Conservation (phyloP, 768 basidiomycete species). For the Amanita exitialis region DNA sequence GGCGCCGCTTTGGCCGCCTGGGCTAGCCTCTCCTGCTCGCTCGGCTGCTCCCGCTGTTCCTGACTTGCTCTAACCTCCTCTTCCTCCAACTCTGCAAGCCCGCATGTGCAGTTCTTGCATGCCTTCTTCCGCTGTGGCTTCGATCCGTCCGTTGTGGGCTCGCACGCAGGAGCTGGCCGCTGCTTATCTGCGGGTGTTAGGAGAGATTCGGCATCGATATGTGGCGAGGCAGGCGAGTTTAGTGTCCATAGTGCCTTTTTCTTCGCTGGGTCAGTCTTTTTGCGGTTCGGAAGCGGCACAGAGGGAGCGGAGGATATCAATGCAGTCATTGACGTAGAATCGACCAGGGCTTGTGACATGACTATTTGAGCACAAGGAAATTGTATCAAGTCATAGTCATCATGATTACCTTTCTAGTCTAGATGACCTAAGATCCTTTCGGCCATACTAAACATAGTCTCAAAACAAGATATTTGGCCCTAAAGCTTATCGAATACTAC, state of each 20-base stretch:
- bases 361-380: not conserved
- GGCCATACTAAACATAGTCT: not conserved
- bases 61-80: slow-evolving; percentile 54
- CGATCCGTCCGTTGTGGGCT: slow-evolving; percentile 40
- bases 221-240: slow-evolving; percentile 54
- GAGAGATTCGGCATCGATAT: slow-evolving; percentile 76
- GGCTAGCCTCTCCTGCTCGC: slow-evolving; percentile 56
- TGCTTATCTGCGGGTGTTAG: slow-evolving; percentile 76
- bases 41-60: slow-evolving; percentile 3
- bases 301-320: slow-evolving; percentile 22
- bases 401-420: not conserved
- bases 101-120: slow-evolving; percentile 95
- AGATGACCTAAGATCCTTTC: not conserved
- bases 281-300: slow-evolving; percentile 43
- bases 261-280: slow-evolving; percentile 51
- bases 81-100: slow-evolving; percentile 87
- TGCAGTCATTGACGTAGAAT: not conserved
- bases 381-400: not conserved
- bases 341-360: slow-evolving; percentile 1
- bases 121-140: slow-evolving; percentile 72
- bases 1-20: slow-evolving; percentile 62
- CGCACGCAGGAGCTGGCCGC: slow-evolving; percentile 70
- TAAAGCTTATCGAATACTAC: not conserved
- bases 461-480: not conserved
- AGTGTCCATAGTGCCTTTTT: slow-evolving; percentile 90